Conservation (phyloP, 257 asterid genomes). For the Linderniella brevidens region DNA sequence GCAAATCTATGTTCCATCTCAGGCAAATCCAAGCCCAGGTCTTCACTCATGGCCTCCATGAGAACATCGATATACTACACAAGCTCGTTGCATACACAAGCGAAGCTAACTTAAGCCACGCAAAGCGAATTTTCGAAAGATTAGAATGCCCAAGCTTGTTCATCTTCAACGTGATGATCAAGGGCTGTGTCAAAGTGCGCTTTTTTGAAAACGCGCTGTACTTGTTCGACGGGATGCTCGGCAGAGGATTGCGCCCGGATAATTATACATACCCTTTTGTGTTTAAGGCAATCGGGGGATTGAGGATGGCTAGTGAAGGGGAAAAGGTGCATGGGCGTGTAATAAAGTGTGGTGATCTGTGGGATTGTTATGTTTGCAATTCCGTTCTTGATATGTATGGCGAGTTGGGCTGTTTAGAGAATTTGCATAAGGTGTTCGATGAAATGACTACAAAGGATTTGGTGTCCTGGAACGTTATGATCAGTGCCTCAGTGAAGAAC, state of each 20-base stretch:
- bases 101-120: conserved; percentile 25
- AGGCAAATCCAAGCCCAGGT: conserved; percentile 56
- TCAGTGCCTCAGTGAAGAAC: conserved; percentile 47
- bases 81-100: conserved; percentile 51
- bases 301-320: conserved; percentile 34
- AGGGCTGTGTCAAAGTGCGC: conserved; percentile 34
- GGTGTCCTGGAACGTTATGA: conserved; percentile 60
- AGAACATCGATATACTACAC: conserved; percentile 46
- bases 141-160: conserved; percentile 41
- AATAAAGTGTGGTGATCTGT: conserved; percentile 39
- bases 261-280: conserved; percentile 71
- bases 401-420: conserved; percentile 23
- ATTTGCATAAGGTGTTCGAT: conserved; percentile 45
- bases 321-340: conserved; percentile 72
- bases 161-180: conserved; percentile 57
- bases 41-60: conserved; percentile 40
- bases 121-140: conserved; percentile 33
- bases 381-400: conserved; percentile 62
- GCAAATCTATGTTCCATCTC: conserved; percentile 44
- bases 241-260: conserved; percentile 49
- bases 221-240: conserved; percentile 58
- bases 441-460: conserved; percentile 50
- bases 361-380: conserved; percentile 53
- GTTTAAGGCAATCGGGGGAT: conserved; percentile 48
- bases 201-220: conserved; percentile 25